Base-by-base conservation (phyloP, 306 rosid species). In the Elaeagnus macrophylla region DNA sequence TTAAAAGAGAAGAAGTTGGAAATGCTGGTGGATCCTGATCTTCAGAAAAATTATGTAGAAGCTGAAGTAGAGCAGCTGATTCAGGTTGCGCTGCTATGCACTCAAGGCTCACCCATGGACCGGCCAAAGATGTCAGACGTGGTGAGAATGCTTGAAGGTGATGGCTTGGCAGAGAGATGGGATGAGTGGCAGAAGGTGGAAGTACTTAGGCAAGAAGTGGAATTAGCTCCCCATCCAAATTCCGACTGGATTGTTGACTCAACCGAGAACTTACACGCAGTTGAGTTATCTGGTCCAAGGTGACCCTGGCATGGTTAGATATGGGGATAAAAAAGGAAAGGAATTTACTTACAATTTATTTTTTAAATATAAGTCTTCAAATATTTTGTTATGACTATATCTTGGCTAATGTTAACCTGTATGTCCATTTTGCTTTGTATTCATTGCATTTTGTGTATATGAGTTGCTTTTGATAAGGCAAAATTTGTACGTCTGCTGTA, bases 111-210 rank as follows among this genome's bases (percentile, higher is more conserved):
- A 5, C 99, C 99, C 7, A 87, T 82, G 87, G 96, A 87, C 61
- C 75, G 99, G 32, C 99, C 99, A 0, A 91, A 91, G 88, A 91
- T 91, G 99, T 87, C 96, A 0, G 99, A 91, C 11, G 99, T 87
- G 68, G 99, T 87, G 59, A 82, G 99, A 73, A 91, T 87, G 99
- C 95, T 91, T 0, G 99, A 91, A 80, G 95, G 99, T 0, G 99
- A 84, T 25, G 99, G 99, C 37, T 77, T 91, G 82, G 99, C 93
- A 1, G 99, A 91, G 75, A 80, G 90, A 77, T 91, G 99, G 99
- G 96, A 91, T 19, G 96, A 91, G 68, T 91, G 99, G 99, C 99
- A 87, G 51, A 91, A 91, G 71, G 93, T 83, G 7, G 96, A 91
- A 64, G 91, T 91, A 57, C 96, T 82, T 35, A 85, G 94, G 7